Base-by-base conservation (phyloP, 1,139 yeast genomes). In the Debaryomyces coudertii region DNA sequence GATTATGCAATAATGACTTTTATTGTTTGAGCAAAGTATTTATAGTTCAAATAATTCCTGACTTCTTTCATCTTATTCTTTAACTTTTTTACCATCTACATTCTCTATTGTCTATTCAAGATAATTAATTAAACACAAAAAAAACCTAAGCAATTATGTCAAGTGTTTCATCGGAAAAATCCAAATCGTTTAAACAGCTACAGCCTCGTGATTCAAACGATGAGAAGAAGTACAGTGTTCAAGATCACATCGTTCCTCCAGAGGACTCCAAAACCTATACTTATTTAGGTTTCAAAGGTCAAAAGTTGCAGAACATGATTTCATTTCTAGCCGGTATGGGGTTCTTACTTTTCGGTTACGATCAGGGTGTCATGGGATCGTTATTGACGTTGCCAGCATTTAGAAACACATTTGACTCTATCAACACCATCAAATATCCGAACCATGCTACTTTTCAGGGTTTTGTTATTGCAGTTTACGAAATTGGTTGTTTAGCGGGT, bases 341-440 rank as follows among this genome's bases (percentile, higher is more conserved):
- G 4, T 67, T 68, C 45, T 50, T 64, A 16, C 55, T 69, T 22
- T 70, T 69, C 44, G 82, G 83, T n/a, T 76, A 76, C 53, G 79
- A 76, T 49, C 80, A 78, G 55, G 79, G 81, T 36, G 78, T 77
- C 24, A 71, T 76, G 73, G 78, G 79, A 31, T 62, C 72, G 20
- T 62, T 77, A 38, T 61, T 77, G 44, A 73, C 79, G 0, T 60
- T 74, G 38, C 61, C 61, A 3, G 54, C 68, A 2, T 77, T 77
- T 51, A 55, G 66, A 51, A 56, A 65, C 23, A 63, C 69, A 14
- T 72, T 77, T 56, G 76, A 77, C 0, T 55, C 61, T 28, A 65
- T 71, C 38, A 61, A 69, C 54, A 36, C 29, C 5, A 12, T 6
- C 4, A 11, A 7, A 14, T 59, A 68, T 1, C 47, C 39, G 0